A percentile compares a stretch with the other conserved stretches of the same genome.
These are phyloP conservation scores for Laguncularia racemosa DNA, from an alignment of 345 rosid species.

Conservation along the genomic window DNA sequence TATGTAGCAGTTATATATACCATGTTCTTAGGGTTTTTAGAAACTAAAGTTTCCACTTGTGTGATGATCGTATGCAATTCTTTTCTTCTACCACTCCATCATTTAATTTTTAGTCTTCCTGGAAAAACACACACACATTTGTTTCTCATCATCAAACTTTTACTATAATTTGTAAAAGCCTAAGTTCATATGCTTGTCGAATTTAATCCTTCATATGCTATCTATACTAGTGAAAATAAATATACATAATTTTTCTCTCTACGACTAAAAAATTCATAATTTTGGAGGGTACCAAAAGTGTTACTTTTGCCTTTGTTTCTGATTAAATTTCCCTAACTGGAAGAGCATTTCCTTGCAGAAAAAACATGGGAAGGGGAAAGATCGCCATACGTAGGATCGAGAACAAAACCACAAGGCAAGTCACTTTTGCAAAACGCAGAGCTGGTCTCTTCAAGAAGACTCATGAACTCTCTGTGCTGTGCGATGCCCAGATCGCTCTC, in stretches of 20 bases:
- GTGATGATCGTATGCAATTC: background rate
- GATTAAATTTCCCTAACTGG: background rate
- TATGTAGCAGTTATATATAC: background rate
- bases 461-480: conserved; percentile 37
- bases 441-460: conserved; percentile 42
- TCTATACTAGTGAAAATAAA: too few relatives aligned
- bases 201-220: too few relatives aligned
- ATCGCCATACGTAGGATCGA: conserved; percentile 34
- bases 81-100: conserved; percentile 3
- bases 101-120: background rate
- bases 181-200: background rate
- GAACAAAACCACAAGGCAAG: conserved; percentile 35
- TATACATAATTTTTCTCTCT: too few relatives aligned
- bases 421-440: conserved; percentile 39
- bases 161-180: background rate
- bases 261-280: too few relatives aligned
- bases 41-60: conserved; percentile 12
- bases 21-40: conserved; percentile 16
- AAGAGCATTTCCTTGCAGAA: background rate
- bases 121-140: background rate
- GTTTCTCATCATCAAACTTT: background rate
- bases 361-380: conserved; percentile 44
- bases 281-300: background rate
- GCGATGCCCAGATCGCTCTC: conserved; percentile 46
- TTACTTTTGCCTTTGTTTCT: background rate